These are phyloP conservation scores for Eucalyptus marginata DNA, from an alignment of 345 rosid genomes.

Conservation along the genomic window DNA sequence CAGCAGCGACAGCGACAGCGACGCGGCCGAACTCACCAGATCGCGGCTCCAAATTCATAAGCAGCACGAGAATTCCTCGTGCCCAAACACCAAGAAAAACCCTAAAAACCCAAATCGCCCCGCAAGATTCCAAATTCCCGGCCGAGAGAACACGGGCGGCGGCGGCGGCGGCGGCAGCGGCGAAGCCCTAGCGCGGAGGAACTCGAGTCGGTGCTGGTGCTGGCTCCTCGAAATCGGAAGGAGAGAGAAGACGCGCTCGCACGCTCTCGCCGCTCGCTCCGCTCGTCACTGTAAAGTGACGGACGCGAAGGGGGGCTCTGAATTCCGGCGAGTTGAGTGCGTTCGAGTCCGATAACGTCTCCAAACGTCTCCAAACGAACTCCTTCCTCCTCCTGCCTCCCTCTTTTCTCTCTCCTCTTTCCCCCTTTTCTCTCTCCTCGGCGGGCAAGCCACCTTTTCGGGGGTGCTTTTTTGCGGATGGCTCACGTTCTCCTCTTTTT, in stretches of 20 bases:
- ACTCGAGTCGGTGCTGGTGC: not conserved
- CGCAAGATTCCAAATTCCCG: not conserved
- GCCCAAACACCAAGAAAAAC: not conserved
- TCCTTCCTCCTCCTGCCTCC: not conserved
- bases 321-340: constrained; percentile 53
- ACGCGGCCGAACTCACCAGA: not conserved
- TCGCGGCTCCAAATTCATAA: not conserved
- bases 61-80: not conserved
- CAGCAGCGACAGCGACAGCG: not conserved
- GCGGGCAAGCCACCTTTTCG: constrained; percentile 13
- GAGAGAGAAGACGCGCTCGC: not conserved
- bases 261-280: not conserved
- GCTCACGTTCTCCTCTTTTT: constrained; percentile 25
- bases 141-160: not conserved
- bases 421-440: constrained; percentile 11
- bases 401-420: constrained; percentile 11
- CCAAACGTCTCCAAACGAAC: constrained; percentile 62
- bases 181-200: not conserved
- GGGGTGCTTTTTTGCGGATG: constrained; percentile 30
- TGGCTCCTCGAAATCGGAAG: not conserved
- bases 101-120: not conserved
- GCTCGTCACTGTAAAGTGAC: constrained; percentile 6
- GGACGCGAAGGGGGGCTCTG: constrained; percentile 53
- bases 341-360: constrained; percentile 89
- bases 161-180: not conserved